Evolutionary conservation across 176 grass and related monocot species (phyloP).

Genomic region (Alopecurus myosuroides): DNA sequence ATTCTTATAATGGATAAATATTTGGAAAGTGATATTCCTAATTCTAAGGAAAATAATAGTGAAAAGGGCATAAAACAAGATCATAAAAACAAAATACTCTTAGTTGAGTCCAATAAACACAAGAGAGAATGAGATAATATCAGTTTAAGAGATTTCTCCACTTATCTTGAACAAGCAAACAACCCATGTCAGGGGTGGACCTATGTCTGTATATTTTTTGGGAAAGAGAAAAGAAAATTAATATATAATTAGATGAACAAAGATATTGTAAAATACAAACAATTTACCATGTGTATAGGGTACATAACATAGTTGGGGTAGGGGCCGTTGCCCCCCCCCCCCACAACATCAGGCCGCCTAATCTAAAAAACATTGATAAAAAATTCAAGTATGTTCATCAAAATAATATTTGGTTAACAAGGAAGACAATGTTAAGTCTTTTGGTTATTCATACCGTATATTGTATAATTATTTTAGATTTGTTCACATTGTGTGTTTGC

Average conservation of each 20-base stretch:
- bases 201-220: background rate
- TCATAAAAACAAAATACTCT: background rate
- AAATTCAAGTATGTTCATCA: too few relatives aligned
- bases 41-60: background rate
- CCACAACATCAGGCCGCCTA: too few relatives aligned
- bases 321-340: background rate
- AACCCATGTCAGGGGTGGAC: background rate
- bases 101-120: background rate
- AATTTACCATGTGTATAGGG: background rate
- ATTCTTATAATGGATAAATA: background rate
- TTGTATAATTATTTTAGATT: too few relatives aligned
- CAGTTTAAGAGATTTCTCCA: conserved; percentile 19
- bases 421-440: too few relatives aligned
- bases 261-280: background rate
- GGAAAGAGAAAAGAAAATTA: background rate
- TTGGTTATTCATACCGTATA: too few relatives aligned
- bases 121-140: background rate
- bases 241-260: background rate
- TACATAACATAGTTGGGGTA: background rate
- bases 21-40: background rate
- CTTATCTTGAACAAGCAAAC: conserved; percentile 12
- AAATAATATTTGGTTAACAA: too few relatives aligned
- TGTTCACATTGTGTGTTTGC: too few relatives aligned
- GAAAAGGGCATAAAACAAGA: background rate
- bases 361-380: too few relatives aligned